Percentiles rank a stretch among this genome's conserved stretches.
Evolutionary conservation across 495 filamentous ascomycete species (phyloP).

Genomic region (Collariella sp.): DNA sequence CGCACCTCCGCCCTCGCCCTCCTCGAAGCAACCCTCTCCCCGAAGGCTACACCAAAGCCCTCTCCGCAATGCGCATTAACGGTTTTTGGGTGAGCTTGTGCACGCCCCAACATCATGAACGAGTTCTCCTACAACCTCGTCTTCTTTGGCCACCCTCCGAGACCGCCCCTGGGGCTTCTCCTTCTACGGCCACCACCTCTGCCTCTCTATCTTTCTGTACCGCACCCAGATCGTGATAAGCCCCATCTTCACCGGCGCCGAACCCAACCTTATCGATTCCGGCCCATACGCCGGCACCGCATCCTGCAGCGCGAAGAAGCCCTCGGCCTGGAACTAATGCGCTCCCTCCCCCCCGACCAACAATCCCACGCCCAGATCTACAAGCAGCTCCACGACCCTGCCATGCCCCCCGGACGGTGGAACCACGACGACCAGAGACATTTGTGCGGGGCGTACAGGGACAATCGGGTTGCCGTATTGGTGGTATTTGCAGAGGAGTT

Average conservation of each 20-base stretch:
- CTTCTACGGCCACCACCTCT: slow-evolving; percentile 72
- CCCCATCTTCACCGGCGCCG: slow-evolving; percentile 69
- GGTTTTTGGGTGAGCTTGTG: slow-evolving; percentile 66
- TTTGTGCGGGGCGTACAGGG: slow-evolving; percentile 63
- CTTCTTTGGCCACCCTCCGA: slow-evolving; percentile 50
- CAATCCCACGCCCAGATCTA: slow-evolving; percentile 49
- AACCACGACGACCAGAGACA: slow-evolving; percentile 68
- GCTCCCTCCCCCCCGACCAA: slow-evolving; percentile 42
- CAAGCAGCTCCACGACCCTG: slow-evolving; percentile 45
- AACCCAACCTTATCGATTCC: slow-evolving; percentile 63
- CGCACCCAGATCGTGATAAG: slow-evolving; percentile 51
- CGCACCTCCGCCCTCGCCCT: slow-evolving; percentile 46
- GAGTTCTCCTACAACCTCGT: slow-evolving; percentile 66
- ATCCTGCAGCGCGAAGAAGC: slow-evolving; percentile 59
- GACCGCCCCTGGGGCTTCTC: slow-evolving; percentile 58
- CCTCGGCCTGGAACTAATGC: slow-evolving; percentile 58
- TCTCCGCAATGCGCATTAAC: slow-evolving; percentile 66
- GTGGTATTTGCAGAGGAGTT: slow-evolving; percentile 75
- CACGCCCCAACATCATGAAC: slow-evolving; percentile 55
- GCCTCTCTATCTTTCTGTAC: slow-evolving; percentile 57
- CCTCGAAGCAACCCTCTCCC: slow-evolving; percentile 50
- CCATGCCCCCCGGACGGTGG: slow-evolving; percentile 61
- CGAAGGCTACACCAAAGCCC: slow-evolving; percentile 62
- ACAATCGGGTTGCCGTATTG: slow-evolving; percentile 66
- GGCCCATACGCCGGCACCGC: slow-evolving; percentile 52